A percentile compares a stretch with the other conserved stretches of the same genome.
Conservation (phyloP, 78 protist species). For the Neovahlkampfia damariscottae region DNA sequence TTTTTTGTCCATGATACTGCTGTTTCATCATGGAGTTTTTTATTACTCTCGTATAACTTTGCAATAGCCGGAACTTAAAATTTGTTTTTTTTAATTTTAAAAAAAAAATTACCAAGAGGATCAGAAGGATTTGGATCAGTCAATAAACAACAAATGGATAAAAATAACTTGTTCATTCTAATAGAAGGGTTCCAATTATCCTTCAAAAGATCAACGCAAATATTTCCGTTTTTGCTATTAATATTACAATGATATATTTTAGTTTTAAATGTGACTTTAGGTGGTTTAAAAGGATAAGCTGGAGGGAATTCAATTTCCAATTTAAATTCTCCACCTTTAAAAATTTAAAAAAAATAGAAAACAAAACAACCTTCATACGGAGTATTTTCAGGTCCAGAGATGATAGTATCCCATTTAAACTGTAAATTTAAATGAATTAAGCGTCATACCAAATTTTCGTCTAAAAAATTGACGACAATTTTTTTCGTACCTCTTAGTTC, state of each 20-base stretch:
- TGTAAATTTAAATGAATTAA: too few relatives aligned
- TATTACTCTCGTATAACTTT: neutral
- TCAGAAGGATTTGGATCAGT: conserved; percentile 57
- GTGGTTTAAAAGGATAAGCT: conserved; percentile 11
- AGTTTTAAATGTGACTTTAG: conserved; percentile 61
- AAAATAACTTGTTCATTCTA: conserved; percentile 44
- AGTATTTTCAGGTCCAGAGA: too few relatives aligned
- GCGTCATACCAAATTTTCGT: too few relatives aligned
- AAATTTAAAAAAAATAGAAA: too few relatives aligned
- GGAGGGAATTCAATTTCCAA: neutral
- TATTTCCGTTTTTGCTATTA: conserved; percentile 50
- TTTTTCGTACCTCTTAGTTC: too few relatives aligned
- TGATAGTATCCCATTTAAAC: too few relatives aligned
- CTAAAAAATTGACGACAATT: too few relatives aligned
- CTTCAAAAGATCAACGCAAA: conserved; percentile 86
- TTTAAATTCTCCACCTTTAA: conserved; percentile 12
- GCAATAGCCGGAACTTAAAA: too few relatives aligned
- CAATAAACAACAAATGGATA: conserved; percentile 45
- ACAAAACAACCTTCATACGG: too few relatives aligned
- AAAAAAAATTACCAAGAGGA: neutral
- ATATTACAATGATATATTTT: conserved; percentile 82
- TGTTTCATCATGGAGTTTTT: neutral
- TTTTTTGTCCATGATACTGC: too few relatives aligned
- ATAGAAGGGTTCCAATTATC: conserved; percentile 69
- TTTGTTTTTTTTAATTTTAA: too few relatives aligned